Percentiles rank a stretch among this genome's conserved stretches.
Conservation (phyloP, 345 rosid species). For the Corchorus olitorius region DNA sequence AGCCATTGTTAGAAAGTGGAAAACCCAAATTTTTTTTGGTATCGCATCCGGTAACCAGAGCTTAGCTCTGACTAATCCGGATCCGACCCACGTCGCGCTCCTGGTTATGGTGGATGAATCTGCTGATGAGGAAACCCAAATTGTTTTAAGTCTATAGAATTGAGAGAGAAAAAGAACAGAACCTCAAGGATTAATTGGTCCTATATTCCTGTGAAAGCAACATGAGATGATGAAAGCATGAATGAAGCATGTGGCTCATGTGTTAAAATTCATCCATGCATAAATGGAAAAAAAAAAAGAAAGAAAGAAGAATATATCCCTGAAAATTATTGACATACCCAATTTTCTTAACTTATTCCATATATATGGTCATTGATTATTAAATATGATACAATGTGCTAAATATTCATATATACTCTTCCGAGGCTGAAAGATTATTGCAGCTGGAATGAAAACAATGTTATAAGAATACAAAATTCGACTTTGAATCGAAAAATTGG, state of each 20-base stretch:
- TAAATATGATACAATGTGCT: background rate
- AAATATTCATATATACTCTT: no score
- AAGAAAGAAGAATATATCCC: constrained; percentile 11
- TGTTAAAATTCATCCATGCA: constrained; percentile 16
- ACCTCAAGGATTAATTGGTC: background rate
- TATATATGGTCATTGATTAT: background rate
- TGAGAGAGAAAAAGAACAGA: background rate
- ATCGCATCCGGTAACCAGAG: no score
- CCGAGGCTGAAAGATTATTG: background rate
- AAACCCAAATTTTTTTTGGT: no score
- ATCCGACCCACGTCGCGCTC: no score
- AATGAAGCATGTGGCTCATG: background rate
- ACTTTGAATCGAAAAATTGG: background rate
- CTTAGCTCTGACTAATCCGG: no score
- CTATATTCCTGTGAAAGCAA: background rate
- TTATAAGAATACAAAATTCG: background rate
- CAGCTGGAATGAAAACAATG: background rate
- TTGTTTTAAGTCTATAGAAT: no score
- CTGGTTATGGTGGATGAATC: no score
- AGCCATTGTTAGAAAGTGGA: background rate
- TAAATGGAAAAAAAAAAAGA: background rate
- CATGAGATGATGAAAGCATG: background rate
- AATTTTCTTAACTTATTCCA: constrained; percentile 10
- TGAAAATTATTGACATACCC: background rate
- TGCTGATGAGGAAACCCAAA: no score